These are phyloP conservation scores for Metarhizium album DNA, from an alignment of 2,329 filamentous ascomycete species.

Conservation along the genomic window DNA sequence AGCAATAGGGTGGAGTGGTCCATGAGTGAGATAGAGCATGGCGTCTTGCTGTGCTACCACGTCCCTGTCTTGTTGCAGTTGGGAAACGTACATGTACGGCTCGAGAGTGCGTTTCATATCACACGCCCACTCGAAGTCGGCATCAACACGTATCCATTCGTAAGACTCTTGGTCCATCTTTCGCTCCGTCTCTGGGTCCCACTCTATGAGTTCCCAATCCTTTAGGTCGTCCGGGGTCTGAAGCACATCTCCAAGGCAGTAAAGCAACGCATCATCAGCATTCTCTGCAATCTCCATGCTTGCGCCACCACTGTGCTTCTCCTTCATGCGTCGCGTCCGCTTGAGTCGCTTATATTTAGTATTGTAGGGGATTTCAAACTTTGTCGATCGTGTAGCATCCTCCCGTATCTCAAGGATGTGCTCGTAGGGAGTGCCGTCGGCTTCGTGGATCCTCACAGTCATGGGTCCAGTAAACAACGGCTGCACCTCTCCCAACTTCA, in stretches of 20 bases:
- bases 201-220: slow-evolving; percentile 79
- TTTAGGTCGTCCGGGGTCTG: slow-evolving; percentile 70
- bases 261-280: slow-evolving; percentile 74
- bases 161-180: slow-evolving; percentile 95
- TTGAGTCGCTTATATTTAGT: slow-evolving; percentile 98
- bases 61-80: slow-evolving; percentile 92
- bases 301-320: slow-evolving; percentile 48
- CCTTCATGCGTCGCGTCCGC: slow-evolving; percentile 71
- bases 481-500: slow-evolving; percentile 60
- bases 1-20: slow-evolving; percentile 65
- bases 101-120: slow-evolving; percentile 73
- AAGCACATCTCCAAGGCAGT: slow-evolving; percentile 85
- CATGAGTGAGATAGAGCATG: slow-evolving; percentile 60
- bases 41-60: slow-evolving; percentile 78
- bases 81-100: slow-evolving; percentile 95
- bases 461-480: slow-evolving; percentile 89
- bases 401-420: slow-evolving; percentile 96
- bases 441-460: slow-evolving; percentile 96
- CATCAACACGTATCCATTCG: slow-evolving; percentile 97
- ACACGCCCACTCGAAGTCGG: slow-evolving; percentile 96
- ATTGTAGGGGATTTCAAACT: slow-evolving; percentile 94
- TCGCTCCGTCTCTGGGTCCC: slow-evolving; percentile 78
- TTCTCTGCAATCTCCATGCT: slow-evolving; percentile 50
- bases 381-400: slow-evolving; percentile 58
- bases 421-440: slow-evolving; percentile 94